Evolutionary conservation across 75 land plant genomes (phyloP).

Genomic region (Gnetum montanum): DNA sequence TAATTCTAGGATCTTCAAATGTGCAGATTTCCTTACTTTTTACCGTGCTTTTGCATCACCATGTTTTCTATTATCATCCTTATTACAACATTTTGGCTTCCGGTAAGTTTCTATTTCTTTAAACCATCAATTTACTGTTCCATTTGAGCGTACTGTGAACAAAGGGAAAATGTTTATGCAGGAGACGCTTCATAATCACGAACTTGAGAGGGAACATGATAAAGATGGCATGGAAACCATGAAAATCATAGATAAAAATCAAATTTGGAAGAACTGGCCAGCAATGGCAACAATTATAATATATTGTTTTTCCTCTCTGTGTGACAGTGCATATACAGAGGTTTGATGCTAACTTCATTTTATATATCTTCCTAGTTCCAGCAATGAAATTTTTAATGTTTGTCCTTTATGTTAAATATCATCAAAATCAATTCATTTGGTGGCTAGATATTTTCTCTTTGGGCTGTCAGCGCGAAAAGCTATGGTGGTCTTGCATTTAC

Average conservation of each 20-base stretch:
- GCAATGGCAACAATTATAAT: slow-evolving; percentile 22
- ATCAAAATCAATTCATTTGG: too few species aligned
- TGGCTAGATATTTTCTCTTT: slow-evolving; percentile 38
- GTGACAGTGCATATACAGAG: slow-evolving; percentile 51
- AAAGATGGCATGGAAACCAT: background rate
- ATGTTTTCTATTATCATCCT: slow-evolving; percentile 18
- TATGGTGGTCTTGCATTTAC: slow-evolving; percentile 38
- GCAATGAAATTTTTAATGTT: background rate
- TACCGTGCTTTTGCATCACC: slow-evolving; percentile 51
- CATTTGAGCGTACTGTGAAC: background rate
- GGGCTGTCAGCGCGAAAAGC: slow-evolving; percentile 38
- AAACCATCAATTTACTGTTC: background rate
- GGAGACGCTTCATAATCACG: slow-evolving; percentile 40
- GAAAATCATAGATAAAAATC: slow-evolving; percentile 2
- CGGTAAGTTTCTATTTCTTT: slow-evolving; percentile 22
- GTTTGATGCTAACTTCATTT: slow-evolving; percentile 9
- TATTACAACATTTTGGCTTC: slow-evolving; percentile 37
- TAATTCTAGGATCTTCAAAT: background rate
- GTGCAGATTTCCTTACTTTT: slow-evolving; percentile 70
- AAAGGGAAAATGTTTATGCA: too few species aligned
- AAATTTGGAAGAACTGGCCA: slow-evolving; percentile 24
- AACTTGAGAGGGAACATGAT: background rate
- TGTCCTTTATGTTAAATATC: too few species aligned
- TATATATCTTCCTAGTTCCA: background rate
- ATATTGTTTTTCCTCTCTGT: slow-evolving; percentile 35